These are phyloP conservation scores for Fusarium sp. DNA, from an alignment of 2,329 filamentous ascomycete genomes.

Conservation along the genomic window DNA sequence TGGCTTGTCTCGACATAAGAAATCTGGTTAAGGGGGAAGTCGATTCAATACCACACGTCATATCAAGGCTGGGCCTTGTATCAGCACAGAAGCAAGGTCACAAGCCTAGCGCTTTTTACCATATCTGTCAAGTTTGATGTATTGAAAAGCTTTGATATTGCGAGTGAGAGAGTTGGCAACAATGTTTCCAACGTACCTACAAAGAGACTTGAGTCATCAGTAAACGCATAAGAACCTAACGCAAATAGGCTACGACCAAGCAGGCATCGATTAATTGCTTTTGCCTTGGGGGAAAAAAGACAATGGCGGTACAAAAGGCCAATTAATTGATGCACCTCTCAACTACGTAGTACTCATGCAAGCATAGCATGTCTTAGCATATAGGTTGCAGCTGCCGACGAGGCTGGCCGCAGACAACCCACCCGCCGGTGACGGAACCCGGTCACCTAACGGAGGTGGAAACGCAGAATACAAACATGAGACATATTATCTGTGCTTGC, in stretches of 20 bases:
- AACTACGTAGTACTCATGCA: slow-evolving; percentile 5
- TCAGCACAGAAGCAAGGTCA: not conserved
- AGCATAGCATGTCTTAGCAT: slow-evolving; percentile 11
- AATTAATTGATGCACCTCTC: not conserved
- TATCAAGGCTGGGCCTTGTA: not conserved
- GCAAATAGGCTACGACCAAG: not conserved
- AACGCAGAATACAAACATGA: not conserved
- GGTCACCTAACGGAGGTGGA: not conserved
- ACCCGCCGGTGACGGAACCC: slow-evolving; percentile 15
- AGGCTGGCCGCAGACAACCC: slow-evolving; percentile 29
- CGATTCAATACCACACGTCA: not conserved
- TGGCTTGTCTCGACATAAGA: slow-evolving; percentile 12
- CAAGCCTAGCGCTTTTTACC: not conserved
- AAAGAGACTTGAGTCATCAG: not conserved
- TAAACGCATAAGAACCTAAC: not conserved
- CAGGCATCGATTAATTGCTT: not conserved
- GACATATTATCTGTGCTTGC: not conserved
- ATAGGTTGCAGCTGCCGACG: slow-evolving; percentile 30
- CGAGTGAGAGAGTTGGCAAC: not conserved
- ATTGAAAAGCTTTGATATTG: not conserved
- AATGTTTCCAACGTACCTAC: not conserved
- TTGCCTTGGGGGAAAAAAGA: slow-evolving; percentile 9
- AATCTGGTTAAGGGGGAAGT: not conserved
- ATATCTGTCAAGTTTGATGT: not conserved
- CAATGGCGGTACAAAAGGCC: slow-evolving; percentile 11